Conservation (phyloP, 2,329 filamentous ascomycete genomes). For the Grosmannia serpens region DNA sequence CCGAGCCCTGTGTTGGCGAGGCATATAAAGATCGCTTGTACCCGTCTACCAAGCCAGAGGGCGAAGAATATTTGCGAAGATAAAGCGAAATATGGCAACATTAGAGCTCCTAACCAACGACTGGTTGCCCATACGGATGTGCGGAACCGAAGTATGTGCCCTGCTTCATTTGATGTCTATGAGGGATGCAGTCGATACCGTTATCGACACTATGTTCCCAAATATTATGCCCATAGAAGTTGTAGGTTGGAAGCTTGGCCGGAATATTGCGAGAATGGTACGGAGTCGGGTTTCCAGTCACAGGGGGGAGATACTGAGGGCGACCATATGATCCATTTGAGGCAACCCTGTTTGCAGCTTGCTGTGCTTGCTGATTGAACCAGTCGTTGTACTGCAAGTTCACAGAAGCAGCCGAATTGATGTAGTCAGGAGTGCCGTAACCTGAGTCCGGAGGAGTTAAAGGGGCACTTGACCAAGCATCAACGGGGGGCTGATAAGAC, state of each 20-base stretch:
- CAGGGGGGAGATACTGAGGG: slow-evolving; percentile 2
- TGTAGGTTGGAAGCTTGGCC: slow-evolving; percentile 27
- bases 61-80: neutral
- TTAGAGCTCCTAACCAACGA: slow-evolving; percentile 31
- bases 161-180: slow-evolving; percentile 30
- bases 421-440: slow-evolving; percentile 49
- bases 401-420: slow-evolving; percentile 40
- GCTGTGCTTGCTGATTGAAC: slow-evolving; percentile 34
- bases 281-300: slow-evolving; percentile 18
- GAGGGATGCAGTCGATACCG: slow-evolving; percentile 31
- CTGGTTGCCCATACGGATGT: slow-evolving; percentile 40
- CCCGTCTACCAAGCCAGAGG: neutral
- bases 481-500: slow-evolving; percentile 21
- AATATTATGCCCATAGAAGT: slow-evolving; percentile 31
- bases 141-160: slow-evolving; percentile 32
- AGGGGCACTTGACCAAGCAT: slow-evolving; percentile 31
- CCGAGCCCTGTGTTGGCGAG: no score
- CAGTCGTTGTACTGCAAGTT: slow-evolving; percentile 48
- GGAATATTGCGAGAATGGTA: slow-evolving; percentile 33
- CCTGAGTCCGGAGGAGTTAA: slow-evolving; percentile 50
- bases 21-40: neutral
- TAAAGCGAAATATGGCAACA: neutral
- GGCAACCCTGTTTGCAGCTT: slow-evolving; percentile 26
- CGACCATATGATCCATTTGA: slow-evolving; percentile 19
- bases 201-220: slow-evolving; percentile 42